These are phyloP conservation scores for Backusella sp. DNA, from an alignment of 192 early-diverging fungal genomes.

Conservation along the genomic window DNA sequence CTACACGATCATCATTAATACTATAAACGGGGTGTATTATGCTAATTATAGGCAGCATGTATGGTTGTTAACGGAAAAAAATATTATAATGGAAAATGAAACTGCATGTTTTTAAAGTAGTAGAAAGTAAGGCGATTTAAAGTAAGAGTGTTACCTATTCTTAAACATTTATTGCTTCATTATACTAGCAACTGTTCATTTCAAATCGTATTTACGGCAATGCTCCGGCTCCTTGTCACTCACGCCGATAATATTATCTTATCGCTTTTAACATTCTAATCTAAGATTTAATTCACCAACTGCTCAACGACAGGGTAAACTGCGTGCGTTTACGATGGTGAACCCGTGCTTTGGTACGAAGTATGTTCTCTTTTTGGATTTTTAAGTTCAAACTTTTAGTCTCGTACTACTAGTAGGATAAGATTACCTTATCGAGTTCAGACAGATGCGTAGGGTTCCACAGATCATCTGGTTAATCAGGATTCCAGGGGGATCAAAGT, in stretches of 20 bases:
- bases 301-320: background rate
- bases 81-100: background rate
- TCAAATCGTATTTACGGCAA: background rate
- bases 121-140: no score
- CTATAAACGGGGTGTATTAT: no score
- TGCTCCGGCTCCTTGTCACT: background rate
- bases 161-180: background rate
- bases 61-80: no score
- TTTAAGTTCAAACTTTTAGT: no score
- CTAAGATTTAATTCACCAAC: background rate
- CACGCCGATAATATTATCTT: background rate
- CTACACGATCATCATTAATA: no score
- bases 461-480: no score
- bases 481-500: no score
- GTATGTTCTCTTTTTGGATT: no score
- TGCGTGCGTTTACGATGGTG: background rate
- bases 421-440: no score
- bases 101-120: background rate
- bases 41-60: no score
- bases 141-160: background rate
- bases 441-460: no score
- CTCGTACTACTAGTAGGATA: no score
- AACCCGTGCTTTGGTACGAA: background rate
- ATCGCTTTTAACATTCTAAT: background rate
- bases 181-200: background rate